Evolutionary conservation across 805 yeast genomes (phyloP), one percentile per base, ranked within the genome.

Genomic region (Teunomyces funiuensis): DNA sequence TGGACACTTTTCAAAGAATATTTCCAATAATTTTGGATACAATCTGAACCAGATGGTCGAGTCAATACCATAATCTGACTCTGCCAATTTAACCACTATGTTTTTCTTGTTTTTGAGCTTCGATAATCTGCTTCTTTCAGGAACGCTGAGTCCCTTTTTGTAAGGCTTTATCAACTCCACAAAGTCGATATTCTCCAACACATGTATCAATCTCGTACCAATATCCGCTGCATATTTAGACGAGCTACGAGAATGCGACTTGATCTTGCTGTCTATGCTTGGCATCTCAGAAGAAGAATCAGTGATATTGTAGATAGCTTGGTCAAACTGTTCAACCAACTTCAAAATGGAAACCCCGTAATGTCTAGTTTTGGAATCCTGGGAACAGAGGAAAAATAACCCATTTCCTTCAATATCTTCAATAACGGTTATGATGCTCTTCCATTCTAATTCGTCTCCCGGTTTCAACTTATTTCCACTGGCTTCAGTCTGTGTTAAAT

Each of bases 341-440:
- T 82, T 75, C 43, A 93, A 63, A 6, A 95, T 82, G 5, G 83
- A 74, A 2, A 90, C 70, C 0, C 95, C 98, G 36, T 82, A 65
- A 44, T 80, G 81, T 40, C 99, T 71, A 9, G 88, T 76, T 17
- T 77, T 71, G 31, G 84, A 74, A 56, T 89, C 96, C 51, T 89
- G 95, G 1, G 96, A 87, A 53, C 96, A 87, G 16, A 93, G 67
- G 55, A 95, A 91, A 54, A 88, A 93, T 22, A 93, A 64, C 0
- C 97, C 99, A 56, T 90, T 88, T 0, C 99, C 97, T 62, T 93
- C 99, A 7, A 91, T 87, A 47, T 91, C 97, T 61, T 93, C 98
- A 36, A 93, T 83, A 0, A 86, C 84, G 0, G 96, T 85, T 47
- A 88, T 81, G 13, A 88, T 80, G 36, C 80, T 81, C 50, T 86